Base-by-base conservation (phyloP, 176 grass and related monocot species). In the Secale cereale region DNA sequence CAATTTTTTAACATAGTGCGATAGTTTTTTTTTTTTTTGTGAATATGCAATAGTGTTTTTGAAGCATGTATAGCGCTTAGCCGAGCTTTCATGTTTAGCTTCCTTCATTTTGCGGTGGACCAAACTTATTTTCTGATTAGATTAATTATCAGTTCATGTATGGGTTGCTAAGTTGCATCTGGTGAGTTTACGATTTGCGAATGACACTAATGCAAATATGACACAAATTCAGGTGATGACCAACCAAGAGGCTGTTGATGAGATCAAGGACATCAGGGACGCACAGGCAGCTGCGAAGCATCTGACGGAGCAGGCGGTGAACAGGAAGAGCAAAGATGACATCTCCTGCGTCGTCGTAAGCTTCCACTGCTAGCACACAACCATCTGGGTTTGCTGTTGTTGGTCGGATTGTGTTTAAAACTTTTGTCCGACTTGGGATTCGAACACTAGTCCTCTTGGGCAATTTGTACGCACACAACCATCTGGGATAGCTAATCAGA, bases 331-430 rank as follows among this genome's bases (percentile, higher is more conserved):
- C 90, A 94, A 96, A 74, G 97, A 99, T 59, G 97, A 99, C 73
- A 99, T 99, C 64, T 99, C 97, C 39, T 90, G 90, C 62, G 89
- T 96, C 6, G 92, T 99, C 6, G 91, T 98, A 0, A 94, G 95
- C 10, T 95, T 98, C 41, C 31, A 63, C 37, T 84, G 89, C 81
- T 91, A 91, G 76, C 81, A n/a, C n/a, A n/a, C n/a, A n/a, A n/a
- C n/a, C n/a, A n/a, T n/a, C n/a, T n/a, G n/a, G n/a, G 25, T 43
- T 70, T 74, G 65, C 45, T 68, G 16, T 78, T 80, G 30, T 81
- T 84, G 12, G 23, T 77, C 4, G 30, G 15, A 80, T 76, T 79
- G 35, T 80, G 45, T 50, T 80, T 32, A 69, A 66, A 39, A 80
- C 76, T 40, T 84, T n/a, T n/a, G n/a, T n/a, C n/a, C n/a, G n/a